A percentile compares a stretch with the other conserved stretches of the same genome.
phyloP scores from a whole-genome alignment of 192 early-diverging fungal genomes.

The Spinellus fusiger region DNA sequence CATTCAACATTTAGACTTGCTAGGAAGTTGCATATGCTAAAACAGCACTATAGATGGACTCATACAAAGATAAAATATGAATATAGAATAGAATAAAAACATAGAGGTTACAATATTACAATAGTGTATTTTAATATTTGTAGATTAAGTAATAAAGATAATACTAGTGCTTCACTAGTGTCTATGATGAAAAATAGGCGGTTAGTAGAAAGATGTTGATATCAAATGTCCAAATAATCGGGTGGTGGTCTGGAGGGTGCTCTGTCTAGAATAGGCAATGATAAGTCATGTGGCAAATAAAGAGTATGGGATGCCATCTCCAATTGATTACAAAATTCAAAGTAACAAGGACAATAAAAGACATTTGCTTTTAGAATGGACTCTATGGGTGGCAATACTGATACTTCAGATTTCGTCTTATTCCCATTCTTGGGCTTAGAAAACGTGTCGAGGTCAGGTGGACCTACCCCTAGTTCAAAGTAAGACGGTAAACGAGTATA shows the following conservation, averaged over 20 bases:
- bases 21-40: no score
- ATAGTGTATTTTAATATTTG: no score
- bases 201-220: background rate
- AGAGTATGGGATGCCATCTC: conserved; percentile 15
- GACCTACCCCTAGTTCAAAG: conserved; percentile 14
- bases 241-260: conserved; percentile 25
- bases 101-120: no score
- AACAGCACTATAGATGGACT: no score
- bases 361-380: background rate
- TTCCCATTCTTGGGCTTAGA: background rate
- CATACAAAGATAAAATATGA: no score
- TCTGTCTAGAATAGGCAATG: conserved; percentile 2
- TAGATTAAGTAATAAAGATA: no score
- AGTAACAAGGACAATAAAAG: conserved; percentile 11
- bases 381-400: no score
- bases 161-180: no score
- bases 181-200: background rate
- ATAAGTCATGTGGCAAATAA: background rate
- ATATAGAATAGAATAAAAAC: no score
- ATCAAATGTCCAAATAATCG: conserved; percentile 12
- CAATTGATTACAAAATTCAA: conserved; percentile 17
- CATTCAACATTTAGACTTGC: no score
- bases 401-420: background rate
- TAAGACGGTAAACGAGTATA: conserved; percentile 24
- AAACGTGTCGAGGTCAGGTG: background rate